These are phyloP conservation scores for Celoporthe dispersa DNA, from an alignment of 2,329 filamentous ascomycete genomes.

Conservation along the genomic window DNA sequence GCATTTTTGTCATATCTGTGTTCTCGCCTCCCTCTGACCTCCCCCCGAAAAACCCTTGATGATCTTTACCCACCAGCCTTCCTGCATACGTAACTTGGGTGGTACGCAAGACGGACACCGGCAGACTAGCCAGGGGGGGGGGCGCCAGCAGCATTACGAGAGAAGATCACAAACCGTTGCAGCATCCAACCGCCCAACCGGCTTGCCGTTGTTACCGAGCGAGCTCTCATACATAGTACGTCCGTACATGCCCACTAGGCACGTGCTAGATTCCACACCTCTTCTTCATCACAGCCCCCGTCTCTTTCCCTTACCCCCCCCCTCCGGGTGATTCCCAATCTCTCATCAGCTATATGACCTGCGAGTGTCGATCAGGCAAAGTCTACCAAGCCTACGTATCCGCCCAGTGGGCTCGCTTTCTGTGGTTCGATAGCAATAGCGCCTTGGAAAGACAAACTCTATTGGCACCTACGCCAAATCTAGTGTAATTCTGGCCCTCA, in stretches of 20 bases:
- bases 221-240: neutral
- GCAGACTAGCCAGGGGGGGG: neutral
- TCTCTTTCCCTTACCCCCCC: too few species aligned
- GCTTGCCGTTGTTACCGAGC: constrained; percentile 1
- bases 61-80: neutral
- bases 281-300: too few species aligned
- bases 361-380: constrained; percentile 3
- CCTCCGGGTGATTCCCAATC: constrained; percentile 11
- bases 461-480: neutral
- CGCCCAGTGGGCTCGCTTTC: neutral
- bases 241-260: neutral
- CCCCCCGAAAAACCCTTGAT: neutral
- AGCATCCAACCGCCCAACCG: neutral
- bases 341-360: neutral
- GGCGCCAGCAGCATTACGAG: neutral
- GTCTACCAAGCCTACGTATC: neutral
- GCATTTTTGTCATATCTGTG: neutral
- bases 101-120: neutral
- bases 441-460: neutral
- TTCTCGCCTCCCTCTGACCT: neutral
- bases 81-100: constrained; percentile 4
- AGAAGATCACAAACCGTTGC: neutral
- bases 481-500: neutral
- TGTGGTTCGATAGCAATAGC: neutral
- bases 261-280: neutral